These are phyloP conservation scores for Fraxinus albicans DNA, from an alignment of 305 asterid genomes.

Conservation along the genomic window DNA sequence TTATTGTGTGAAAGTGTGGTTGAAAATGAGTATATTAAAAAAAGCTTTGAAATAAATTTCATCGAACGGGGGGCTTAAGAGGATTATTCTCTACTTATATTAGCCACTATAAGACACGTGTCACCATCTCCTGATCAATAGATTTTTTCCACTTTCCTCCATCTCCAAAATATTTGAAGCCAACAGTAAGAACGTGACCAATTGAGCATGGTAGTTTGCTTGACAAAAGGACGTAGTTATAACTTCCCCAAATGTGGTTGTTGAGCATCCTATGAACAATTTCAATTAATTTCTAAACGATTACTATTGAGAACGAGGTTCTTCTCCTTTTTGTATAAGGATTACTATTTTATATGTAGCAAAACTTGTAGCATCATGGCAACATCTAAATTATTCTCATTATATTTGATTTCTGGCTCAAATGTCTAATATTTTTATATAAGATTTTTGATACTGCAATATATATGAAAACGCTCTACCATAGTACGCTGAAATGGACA, in stretches of 20 bases:
- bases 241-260: too few relatives aligned
- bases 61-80: too few relatives aligned
- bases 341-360: background rate
- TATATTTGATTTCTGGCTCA: background rate
- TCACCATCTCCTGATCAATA: background rate
- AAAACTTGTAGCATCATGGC: background rate
- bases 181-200: background rate
- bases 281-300: background rate
- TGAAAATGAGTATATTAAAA: too few relatives aligned
- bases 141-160: background rate
- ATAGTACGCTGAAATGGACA: background rate
- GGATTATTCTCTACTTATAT: background rate
- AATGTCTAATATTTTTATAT: too few relatives aligned
- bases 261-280: background rate
- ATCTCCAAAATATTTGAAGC: background rate
- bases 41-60: too few relatives aligned
- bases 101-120: background rate
- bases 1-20: too few relatives aligned
- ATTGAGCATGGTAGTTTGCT: background rate
- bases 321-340: background rate
- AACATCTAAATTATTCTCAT: background rate
- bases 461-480: background rate
- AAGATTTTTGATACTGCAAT: background rate
- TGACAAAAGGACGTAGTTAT: background rate
- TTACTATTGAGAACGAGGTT: background rate